phyloP scores from a whole-genome alignment of 1,284 basidiomycete genomes.

The Puccinia horiana region DNA sequence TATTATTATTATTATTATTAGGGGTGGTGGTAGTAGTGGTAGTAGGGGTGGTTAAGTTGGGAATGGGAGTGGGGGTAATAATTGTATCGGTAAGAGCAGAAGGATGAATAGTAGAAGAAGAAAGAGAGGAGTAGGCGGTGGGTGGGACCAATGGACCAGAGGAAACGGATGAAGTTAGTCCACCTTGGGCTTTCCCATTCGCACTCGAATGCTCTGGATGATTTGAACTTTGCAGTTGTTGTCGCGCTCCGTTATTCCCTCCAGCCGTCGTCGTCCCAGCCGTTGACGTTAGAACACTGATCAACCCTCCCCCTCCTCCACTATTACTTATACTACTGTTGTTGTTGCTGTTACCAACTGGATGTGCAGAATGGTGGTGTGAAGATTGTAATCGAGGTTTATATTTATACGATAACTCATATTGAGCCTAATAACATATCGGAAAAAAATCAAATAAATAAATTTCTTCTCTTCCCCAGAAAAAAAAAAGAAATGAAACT shows the following conservation, averaged over 20 bases:
- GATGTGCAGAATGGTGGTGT: background rate
- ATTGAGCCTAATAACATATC: constrained; percentile 11
- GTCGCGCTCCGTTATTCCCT: background rate
- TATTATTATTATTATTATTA: background rate
- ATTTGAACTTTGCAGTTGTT: background rate
- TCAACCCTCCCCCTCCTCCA: background rate
- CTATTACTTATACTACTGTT: background rate
- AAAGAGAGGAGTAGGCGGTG: background rate
- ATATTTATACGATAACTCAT: constrained; percentile 46
- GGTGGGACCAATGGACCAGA: background rate
- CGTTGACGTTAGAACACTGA: background rate
- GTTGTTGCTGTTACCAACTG: background rate
- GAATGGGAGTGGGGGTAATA: background rate
- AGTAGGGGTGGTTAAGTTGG: background rate
- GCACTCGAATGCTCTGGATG: background rate
- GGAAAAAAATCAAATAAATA: background rate
- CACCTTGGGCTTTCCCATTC: too few relatives aligned
- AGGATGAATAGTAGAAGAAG: background rate
- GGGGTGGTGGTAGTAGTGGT: background rate
- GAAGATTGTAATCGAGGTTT: constrained; percentile 28
- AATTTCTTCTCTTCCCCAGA: background rate
- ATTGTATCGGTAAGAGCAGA: background rate
- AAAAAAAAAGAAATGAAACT: background rate
- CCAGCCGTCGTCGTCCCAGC: background rate
- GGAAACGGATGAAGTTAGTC: background rate